Conservation (phyloP, 2,329 filamentous ascomycete genomes). For the Talaromyces amestolkiae region DNA sequence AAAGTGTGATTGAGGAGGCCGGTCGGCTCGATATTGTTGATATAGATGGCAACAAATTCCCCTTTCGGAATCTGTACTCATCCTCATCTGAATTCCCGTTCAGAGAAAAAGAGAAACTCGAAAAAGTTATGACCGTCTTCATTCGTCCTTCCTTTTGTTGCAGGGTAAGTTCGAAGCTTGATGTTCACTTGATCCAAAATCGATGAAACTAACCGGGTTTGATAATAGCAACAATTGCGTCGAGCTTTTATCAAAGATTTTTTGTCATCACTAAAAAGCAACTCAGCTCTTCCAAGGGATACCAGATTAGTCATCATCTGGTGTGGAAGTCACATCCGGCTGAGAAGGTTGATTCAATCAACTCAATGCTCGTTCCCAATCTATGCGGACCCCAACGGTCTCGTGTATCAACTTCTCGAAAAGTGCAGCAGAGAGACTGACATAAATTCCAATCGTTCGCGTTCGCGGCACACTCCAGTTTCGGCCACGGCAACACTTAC, state of each 20-base stretch:
- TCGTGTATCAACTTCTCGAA: constrained; percentile 64
- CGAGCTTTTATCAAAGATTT: constrained; percentile 8
- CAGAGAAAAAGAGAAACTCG: constrained; percentile 42
- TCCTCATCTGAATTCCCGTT: constrained; percentile 13
- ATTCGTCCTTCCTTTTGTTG: background rate
- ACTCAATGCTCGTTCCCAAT: constrained; percentile 70
- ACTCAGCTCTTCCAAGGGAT: constrained; percentile 46
- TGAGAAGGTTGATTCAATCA: constrained; percentile 62
- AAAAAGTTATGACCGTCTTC: constrained; percentile 47
- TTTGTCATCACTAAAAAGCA: background rate
- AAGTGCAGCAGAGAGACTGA: constrained; percentile 65
- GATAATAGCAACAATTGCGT: constrained; percentile 55
- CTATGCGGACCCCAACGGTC: constrained; percentile 69
- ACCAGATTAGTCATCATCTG: constrained; percentile 70
- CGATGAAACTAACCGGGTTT: constrained; percentile 67
- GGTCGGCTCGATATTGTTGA: constrained; percentile 52
- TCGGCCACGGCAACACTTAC: constrained; percentile 46
- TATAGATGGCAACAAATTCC: constrained; percentile 56
- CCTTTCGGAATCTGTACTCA: constrained; percentile 62
- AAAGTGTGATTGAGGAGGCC: constrained; percentile 19
- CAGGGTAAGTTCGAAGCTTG: constrained; percentile 12
- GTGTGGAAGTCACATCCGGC: constrained; percentile 67
- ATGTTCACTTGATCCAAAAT: background rate
- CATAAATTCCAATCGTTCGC: constrained; percentile 38
- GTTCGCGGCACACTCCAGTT: background rate